A percentile compares a stretch with the other conserved stretches of the same genome.
Evolutionary conservation across 2,329 filamentous ascomycete species (phyloP).

Genomic region (Trichophaea hybrida): DNA sequence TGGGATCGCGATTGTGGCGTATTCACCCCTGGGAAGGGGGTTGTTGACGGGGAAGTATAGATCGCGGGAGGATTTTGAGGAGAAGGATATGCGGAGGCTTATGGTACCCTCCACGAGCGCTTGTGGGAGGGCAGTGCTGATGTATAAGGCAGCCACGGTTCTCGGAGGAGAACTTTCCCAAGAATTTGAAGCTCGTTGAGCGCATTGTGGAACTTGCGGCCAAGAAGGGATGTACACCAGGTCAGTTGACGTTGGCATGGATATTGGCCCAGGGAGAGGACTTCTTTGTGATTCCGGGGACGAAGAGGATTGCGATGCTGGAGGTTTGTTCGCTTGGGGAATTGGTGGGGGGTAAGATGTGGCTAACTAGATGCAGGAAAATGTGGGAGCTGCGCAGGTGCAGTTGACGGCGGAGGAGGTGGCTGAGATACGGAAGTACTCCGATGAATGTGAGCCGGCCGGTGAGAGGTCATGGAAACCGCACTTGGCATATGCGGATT

Average conservation of each 20-base stretch:
- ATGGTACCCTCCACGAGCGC: conserved; percentile 18
- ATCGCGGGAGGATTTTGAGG: conserved; percentile 36
- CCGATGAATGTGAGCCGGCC: conserved; percentile 28
- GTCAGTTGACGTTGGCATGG: conserved; percentile 50
- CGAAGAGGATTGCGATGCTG: conserved; percentile 36
- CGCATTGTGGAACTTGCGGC: conserved; percentile 38
- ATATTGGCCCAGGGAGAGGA: conserved; percentile 44
- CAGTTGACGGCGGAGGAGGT: conserved; percentile 31
- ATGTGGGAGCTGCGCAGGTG: conserved; percentile 31
- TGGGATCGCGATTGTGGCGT: conserved; percentile 34
- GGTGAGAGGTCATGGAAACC: conserved; percentile 1
- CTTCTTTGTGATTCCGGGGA: conserved; percentile 45
- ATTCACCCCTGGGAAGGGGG: conserved; percentile 41
- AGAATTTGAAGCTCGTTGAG: conserved; percentile 43
- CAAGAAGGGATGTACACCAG: conserved; percentile 42
- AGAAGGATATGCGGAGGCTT: conserved; percentile 36
- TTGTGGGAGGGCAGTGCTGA: not conserved
- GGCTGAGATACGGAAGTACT: conserved; percentile 30
- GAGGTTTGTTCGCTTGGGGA: conserved; percentile 25
- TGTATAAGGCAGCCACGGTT: conserved; percentile 35
- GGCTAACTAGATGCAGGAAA: conserved; percentile 28
- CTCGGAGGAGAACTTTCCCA: conserved; percentile 39
- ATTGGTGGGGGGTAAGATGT: conserved; percentile 3
- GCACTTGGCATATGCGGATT: not conserved
- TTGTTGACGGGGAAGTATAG: conserved; percentile 41